Evolutionary conservation across 768 basidiomycete genomes (phyloP), one percentile per base, ranked within the genome.

Genomic region (Agrocybe chaxingu): DNA sequence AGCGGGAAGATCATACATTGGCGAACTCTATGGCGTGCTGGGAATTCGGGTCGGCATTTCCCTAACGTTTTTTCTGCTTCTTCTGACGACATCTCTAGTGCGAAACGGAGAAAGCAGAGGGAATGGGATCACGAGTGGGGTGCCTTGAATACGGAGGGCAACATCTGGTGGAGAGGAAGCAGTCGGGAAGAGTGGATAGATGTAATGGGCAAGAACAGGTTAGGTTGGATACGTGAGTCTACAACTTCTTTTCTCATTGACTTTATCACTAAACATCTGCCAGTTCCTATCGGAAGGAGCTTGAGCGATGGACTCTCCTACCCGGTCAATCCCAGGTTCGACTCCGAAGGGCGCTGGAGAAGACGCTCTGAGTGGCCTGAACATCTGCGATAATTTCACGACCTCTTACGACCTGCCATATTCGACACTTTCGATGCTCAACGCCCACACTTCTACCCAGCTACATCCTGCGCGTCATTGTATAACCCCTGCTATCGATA

Each of bases 111-210:
- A 32, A 78, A 73, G 12, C 63, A 60, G 38, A 66, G 61, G 33
- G 66, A 73, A 39, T 95, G 89, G 86, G 82, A 92, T 55, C 67
- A 69, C 19, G 92, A 95, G 59, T 98, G 90, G 89, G 94, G 94
- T 0, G 67, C 74, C 29, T 71, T 89, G 0, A 72, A 76, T 6
- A 80, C 73, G 30, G 94, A 95, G 61, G 92, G 88, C 0, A 85
- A 93, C 62, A 66, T 95, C 6, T 98, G 94, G 94, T 91, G 87
- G 84, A 67, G 81, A 33, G 94, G 89, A 24, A 79, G 74, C 55
- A 52, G 57, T 40, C 65, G 73, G 43, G 71, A 68, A 38, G 86
- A 85, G 56, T 97, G 93, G 93, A 77, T 79, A 57, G 79, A 81
- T 43, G 85, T 87, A 39, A 96, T 98, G 92, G 94, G 94, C 7